Percentiles rank a stretch among this genome's conserved stretches.
Evolutionary conservation across 345 rosid genomes (phyloP).

Genomic region (Physaria fendleri): DNA sequence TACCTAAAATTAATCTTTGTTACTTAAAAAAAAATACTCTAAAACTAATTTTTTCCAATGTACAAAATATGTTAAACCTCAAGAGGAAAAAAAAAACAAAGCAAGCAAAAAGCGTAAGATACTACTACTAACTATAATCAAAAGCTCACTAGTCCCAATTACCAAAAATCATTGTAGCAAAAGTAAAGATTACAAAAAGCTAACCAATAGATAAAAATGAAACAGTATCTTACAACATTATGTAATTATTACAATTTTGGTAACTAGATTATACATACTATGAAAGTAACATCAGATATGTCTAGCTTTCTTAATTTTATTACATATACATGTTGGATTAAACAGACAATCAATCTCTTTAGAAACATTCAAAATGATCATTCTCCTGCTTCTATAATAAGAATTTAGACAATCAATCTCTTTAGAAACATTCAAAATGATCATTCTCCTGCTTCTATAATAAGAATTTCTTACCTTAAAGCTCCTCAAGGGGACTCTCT

Average conservation of each 20-base stretch:
- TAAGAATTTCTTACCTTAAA: constrained; percentile 19
- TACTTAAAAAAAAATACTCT: no score
- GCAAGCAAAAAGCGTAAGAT: constrained; percentile 11
- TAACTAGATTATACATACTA: constrained; percentile 15
- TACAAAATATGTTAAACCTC: not conserved
- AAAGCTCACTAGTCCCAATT: not conserved
- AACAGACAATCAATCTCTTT: constrained; percentile 54
- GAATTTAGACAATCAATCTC: constrained; percentile 56
- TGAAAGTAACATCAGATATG: constrained; percentile 11
- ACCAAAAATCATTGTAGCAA: not conserved
- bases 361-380: constrained; percentile 49
- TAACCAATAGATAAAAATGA: not conserved
- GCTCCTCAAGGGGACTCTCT: constrained; percentile 33
- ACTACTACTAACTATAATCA: not conserved
- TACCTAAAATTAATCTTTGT: no score
- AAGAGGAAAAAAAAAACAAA: not conserved
- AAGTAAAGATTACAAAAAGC: not conserved
- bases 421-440: constrained; percentile 51
- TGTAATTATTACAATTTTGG: constrained; percentile 10
- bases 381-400: constrained; percentile 21
- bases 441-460: constrained; percentile 23
- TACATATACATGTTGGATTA: constrained; percentile 35
- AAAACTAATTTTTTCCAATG: no score
- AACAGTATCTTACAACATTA: not conserved
- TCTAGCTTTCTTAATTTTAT: constrained; percentile 51